Percentiles rank a stretch among this genome's conserved stretches.
Evolutionary conservation across 495 filamentous ascomycete species (phyloP).

Genomic region (Cudoniella acicularis): DNA sequence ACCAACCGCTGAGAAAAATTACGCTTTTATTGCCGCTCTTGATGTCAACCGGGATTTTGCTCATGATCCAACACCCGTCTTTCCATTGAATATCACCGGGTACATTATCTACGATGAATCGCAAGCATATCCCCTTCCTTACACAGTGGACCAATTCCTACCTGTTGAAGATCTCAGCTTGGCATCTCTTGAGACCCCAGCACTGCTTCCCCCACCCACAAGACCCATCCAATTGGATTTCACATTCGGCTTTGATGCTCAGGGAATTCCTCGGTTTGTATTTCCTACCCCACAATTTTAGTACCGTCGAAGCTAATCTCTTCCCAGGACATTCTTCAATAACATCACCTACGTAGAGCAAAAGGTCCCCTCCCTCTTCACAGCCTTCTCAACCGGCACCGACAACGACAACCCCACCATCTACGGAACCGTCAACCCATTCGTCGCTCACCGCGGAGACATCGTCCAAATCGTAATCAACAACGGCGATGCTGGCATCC

Average conservation of each 20-base stretch:
- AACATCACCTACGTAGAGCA: constrained; percentile 67
- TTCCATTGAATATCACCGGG: not conserved
- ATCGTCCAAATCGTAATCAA: constrained; percentile 77
- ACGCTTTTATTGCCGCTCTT: constrained; percentile 50
- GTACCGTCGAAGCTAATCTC: not conserved
- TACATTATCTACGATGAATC: constrained; percentile 45
- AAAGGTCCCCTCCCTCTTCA: constrained; percentile 77
- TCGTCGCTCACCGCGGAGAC: constrained; percentile 59
- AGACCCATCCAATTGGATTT: constrained; percentile 55
- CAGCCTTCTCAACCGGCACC: constrained; percentile 59
- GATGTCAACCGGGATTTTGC: constrained; percentile 2
- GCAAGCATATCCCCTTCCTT: constrained; percentile 44
- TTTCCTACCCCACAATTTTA: too few relatives aligned
- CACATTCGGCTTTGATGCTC: constrained; percentile 52
- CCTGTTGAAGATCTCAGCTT: constrained; percentile 64
- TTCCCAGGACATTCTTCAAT: constrained; percentile 69
- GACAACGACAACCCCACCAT: constrained; percentile 57
- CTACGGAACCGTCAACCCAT: constrained; percentile 66
- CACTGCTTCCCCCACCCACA: constrained; percentile 42
- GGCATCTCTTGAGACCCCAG: constrained; percentile 51
- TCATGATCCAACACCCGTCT: not conserved
- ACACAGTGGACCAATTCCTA: constrained; percentile 48
- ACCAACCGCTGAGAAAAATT: constrained; percentile 42
- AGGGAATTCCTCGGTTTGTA: constrained; percentile 59
- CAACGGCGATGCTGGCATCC: constrained; percentile 64